phyloP scores from a whole-genome alignment of 2,329 filamentous ascomycete species.

The Xylariomycetidae sp. region DNA sequence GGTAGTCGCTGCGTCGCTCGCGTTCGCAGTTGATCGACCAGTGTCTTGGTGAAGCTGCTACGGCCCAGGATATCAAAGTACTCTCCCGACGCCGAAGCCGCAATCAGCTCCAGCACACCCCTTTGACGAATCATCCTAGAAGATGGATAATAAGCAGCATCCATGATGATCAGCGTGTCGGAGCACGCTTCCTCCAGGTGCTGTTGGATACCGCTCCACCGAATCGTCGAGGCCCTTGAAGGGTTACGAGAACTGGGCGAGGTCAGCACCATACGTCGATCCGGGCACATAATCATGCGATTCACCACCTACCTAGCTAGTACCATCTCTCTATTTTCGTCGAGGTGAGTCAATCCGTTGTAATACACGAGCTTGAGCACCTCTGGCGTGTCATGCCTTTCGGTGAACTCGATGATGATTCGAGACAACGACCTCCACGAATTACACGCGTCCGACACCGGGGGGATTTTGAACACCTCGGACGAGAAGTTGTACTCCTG shows the following conservation, averaged over 20 bases:
- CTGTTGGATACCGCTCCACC: conserved; percentile 54
- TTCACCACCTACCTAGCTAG: conserved; percentile 45
- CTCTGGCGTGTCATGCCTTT: conserved; percentile 49
- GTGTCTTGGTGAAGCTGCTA: conserved; percentile 46
- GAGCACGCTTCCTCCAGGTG: conserved; percentile 51
- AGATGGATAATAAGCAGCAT: conserved; percentile 53
- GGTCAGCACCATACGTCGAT: conserved; percentile 16
- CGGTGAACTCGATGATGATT: conserved; percentile 48
- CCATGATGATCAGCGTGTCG: conserved; percentile 55
- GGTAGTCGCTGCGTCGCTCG: conserved; percentile 39
- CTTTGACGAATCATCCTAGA: conserved; percentile 46
- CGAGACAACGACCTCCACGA: conserved; percentile 51
- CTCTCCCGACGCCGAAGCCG: conserved; percentile 50
- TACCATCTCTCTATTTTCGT: conserved; percentile 53
- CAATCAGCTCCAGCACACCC: conserved; percentile 53
- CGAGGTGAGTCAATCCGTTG: conserved; percentile 49
- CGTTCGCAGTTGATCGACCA: conserved; percentile 46
- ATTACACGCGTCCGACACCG: conserved; percentile 39
- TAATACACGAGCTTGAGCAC: conserved; percentile 57
- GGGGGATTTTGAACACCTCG: conserved; percentile 46
- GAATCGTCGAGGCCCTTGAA: conserved; percentile 41
- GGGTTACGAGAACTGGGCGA: conserved; percentile 40
- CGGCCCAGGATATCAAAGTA: conserved; percentile 44
- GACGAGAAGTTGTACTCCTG: conserved; percentile 49
- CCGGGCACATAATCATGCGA: background rate